Percentiles rank a stretch among this genome's conserved stretches.
Evolutionary conservation across 257 asterid species (phyloP).

Genomic region (Salvia hispanica): DNA sequence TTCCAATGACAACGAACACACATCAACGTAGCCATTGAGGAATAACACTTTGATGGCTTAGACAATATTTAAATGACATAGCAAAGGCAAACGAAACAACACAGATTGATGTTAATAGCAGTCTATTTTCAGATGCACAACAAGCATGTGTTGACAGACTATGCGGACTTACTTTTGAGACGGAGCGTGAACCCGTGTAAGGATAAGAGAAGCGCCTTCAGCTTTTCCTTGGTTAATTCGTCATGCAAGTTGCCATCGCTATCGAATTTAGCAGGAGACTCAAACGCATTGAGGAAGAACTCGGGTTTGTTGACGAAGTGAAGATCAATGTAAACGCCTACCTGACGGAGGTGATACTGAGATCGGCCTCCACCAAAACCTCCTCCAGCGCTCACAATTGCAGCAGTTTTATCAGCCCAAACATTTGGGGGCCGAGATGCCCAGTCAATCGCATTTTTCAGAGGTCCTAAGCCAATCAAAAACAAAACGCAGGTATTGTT

Average conservation of each 20-base stretch:
- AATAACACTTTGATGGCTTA: too few relatives aligned
- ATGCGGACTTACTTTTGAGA: conserved; percentile 51
- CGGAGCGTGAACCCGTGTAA: conserved; percentile 58
- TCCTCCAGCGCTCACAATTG: conserved; percentile 78
- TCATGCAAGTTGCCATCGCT: conserved; percentile 65
- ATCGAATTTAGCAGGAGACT: conserved; percentile 70
- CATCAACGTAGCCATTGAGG: too few relatives aligned
- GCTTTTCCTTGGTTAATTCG: conserved; percentile 50
- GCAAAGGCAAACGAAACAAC: background rate
- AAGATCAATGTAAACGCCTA: conserved; percentile 73
- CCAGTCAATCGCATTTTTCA: conserved; percentile 63
- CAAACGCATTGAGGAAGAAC: conserved; percentile 58
- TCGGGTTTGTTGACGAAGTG: conserved; percentile 94
- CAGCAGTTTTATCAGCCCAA: conserved; percentile 49
- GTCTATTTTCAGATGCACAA: too few relatives aligned
- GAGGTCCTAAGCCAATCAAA: conserved; percentile 48
- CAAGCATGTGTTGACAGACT: background rate
- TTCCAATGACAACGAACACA: too few relatives aligned
- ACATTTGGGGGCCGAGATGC: conserved; percentile 70
- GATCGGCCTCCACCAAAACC: conserved; percentile 77
- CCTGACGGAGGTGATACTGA: conserved; percentile 89
- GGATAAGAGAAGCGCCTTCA: conserved; percentile 58
- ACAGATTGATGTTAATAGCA: background rate
- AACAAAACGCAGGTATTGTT: background rate
- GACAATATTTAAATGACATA: too few relatives aligned